Percentiles rank a stretch among this genome's conserved stretches.
phyloP scores from a whole-genome alignment of 352 stramenopile genomes.

The Plasmopara halstedii region DNA sequence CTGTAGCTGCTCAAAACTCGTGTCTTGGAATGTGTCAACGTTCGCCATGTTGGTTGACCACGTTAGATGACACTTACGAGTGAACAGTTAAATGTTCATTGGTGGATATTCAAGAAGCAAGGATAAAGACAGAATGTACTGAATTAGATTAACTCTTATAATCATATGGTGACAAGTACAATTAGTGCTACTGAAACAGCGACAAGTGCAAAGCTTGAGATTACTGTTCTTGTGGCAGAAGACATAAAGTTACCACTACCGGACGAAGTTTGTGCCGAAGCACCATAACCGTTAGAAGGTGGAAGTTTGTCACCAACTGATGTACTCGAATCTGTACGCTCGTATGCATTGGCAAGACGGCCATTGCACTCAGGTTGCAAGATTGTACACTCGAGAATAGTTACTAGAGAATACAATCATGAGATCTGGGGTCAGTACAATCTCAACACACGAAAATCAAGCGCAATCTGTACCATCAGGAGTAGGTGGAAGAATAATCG shows the following conservation, averaged over 20 bases:
- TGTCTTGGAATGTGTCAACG: background rate
- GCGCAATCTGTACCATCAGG: background rate
- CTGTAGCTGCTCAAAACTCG: conserved; percentile 55
- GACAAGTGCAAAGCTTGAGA: background rate
- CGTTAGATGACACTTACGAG: too few species aligned
- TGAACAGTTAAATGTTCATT: too few species aligned
- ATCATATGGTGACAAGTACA: too few species aligned
- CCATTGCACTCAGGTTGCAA: conserved; percentile 51
- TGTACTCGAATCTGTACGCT: conserved; percentile 22
- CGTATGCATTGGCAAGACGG: conserved; percentile 42
- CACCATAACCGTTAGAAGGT: conserved; percentile 17
- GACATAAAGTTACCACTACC: conserved; percentile 8
- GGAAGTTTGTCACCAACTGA: conserved; percentile 24
- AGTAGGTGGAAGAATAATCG: background rate
- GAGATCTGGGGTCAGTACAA: too few species aligned
- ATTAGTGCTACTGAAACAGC: too few species aligned
- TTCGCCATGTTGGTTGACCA: conserved; percentile 4
- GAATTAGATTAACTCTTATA: too few species aligned
- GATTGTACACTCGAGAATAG: conserved; percentile 33
- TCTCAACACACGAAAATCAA: too few species aligned
- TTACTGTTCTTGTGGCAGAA: background rate
- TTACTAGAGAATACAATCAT: too few species aligned
- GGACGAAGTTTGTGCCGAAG: conserved; percentile 3
- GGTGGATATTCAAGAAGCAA: too few species aligned
- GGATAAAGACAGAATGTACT: too few species aligned